Evolutionary conservation across 169 alveolate species (phyloP).

Genomic region (Eimeria acervulina): DNA sequence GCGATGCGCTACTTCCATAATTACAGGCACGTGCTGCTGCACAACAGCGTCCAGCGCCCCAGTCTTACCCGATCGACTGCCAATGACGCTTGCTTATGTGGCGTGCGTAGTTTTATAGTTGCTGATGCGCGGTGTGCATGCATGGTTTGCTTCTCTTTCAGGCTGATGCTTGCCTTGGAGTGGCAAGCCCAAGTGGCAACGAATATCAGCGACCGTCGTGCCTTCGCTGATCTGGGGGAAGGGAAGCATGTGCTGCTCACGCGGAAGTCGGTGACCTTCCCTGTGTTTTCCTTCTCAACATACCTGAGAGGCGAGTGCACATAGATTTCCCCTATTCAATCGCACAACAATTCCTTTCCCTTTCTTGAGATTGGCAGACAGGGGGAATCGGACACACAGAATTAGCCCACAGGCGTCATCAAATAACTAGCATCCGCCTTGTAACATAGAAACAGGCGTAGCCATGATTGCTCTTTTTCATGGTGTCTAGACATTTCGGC

Average conservation of each 20-base stretch:
- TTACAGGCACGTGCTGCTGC: constrained; percentile 63
- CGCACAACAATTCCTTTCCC: background rate
- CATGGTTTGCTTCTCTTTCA: constrained; percentile 26
- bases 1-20: constrained; percentile 81
- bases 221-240: constrained; percentile 79
- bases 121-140: background rate
- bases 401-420: background rate
- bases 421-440: background rate
- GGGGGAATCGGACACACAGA: background rate
- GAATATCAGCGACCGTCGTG: constrained; percentile 77
- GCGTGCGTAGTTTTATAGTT: background rate
- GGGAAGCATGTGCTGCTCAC: constrained; percentile 80
- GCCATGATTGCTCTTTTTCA: background rate
- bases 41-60: background rate
- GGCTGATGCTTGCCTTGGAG: constrained; percentile 84
- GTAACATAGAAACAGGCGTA: background rate
- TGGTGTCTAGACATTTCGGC: background rate
- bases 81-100: background rate
- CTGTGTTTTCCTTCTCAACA: constrained; percentile 79
- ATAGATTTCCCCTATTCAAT: background rate
- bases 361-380: background rate
- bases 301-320: constrained; percentile 60
- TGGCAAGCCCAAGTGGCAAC: constrained; percentile 84
- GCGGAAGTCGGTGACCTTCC: constrained; percentile 78
- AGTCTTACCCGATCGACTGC: background rate